A percentile compares a stretch with the other conserved stretches of the same genome.
phyloP scores from a whole-genome alignment of 371 early-diverging fungal species.

The Apophysomyces variabilis region DNA sequence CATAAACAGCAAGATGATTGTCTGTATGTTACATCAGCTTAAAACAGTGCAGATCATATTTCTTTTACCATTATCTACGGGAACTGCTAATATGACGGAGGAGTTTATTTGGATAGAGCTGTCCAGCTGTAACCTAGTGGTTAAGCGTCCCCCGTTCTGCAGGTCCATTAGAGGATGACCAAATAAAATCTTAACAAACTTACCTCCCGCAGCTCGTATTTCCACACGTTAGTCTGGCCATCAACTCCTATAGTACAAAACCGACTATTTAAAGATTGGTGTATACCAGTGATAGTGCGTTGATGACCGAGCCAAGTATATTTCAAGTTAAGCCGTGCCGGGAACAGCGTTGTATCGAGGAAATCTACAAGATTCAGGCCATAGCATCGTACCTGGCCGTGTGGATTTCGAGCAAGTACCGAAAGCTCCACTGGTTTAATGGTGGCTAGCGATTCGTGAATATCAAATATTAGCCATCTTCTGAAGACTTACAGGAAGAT shows the following conservation, averaged over 20 bases:
- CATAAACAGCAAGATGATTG: constrained; percentile 41
- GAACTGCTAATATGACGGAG: constrained; percentile 26
- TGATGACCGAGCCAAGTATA: constrained; percentile 77
- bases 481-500: constrained; percentile 38
- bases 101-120: constrained; percentile 29
- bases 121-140: constrained; percentile 38
- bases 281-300: constrained; percentile 40
- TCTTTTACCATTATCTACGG: constrained; percentile 37
- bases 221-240: constrained; percentile 65
- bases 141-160: constrained; percentile 34
- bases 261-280: constrained; percentile 48
- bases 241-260: constrained; percentile 58
- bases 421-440: constrained; percentile 74
- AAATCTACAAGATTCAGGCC: constrained; percentile 80
- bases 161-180: background rate
- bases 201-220: constrained; percentile 49
- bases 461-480: too few relatives aligned
- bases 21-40: constrained; percentile 20
- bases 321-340: constrained; percentile 61
- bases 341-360: constrained; percentile 65
- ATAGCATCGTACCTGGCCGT: constrained; percentile 71
- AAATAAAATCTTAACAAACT: background rate
- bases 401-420: constrained; percentile 59
- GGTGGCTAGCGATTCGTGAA: constrained; percentile 38
- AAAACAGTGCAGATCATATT: background rate